A percentile compares a stretch with the other conserved stretches of the same genome.
Conservation (phyloP, 1,284 basidiomycete species). For the Trametes sp. region DNA sequence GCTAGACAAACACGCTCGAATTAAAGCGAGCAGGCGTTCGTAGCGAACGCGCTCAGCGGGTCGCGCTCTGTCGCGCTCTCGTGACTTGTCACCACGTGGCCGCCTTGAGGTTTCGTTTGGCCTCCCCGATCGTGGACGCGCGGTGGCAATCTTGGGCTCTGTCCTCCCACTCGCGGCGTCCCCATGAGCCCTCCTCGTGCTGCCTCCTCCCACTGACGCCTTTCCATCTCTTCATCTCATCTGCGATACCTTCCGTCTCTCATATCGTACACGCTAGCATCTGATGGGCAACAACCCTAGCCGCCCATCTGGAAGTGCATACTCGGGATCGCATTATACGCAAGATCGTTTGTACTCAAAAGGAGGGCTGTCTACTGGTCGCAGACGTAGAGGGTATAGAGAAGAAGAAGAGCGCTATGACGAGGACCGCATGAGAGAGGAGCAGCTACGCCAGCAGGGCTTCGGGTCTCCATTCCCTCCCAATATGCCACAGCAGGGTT, state of each 20-base stretch:
- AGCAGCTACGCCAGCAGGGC: neutral
- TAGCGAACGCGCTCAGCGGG: neutral
- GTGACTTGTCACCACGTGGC: constrained; percentile 25
- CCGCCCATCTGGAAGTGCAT: constrained; percentile 13
- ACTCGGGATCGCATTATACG: constrained; percentile 11
- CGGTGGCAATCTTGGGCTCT: neutral
- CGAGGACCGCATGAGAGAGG: neutral
- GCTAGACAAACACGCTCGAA: no score
- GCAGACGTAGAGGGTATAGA: constrained; percentile 14
- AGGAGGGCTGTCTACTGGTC: constrained; percentile 12
- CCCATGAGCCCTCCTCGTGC: constrained; percentile 24
- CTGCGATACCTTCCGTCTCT: constrained; percentile 19
- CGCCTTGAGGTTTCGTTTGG: constrained; percentile 24
- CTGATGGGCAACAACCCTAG: constrained; percentile 32
- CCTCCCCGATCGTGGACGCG: constrained; percentile 1
- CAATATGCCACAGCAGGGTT: constrained; percentile 8
- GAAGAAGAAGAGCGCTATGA: constrained; percentile 10
- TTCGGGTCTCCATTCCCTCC: constrained; percentile 12
- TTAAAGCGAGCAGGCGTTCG: neutral
- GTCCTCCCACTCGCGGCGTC: constrained; percentile 5
- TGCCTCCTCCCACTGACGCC: constrained; percentile 13
- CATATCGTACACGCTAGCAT: constrained; percentile 14
- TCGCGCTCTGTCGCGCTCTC: constrained; percentile 22
- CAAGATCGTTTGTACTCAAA: constrained; percentile 20
- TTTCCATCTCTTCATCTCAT: constrained; percentile 1